phyloP scores from a whole-genome alignment of 192 early-diverging fungal species.

The Bifiguratus adelaidae region DNA sequence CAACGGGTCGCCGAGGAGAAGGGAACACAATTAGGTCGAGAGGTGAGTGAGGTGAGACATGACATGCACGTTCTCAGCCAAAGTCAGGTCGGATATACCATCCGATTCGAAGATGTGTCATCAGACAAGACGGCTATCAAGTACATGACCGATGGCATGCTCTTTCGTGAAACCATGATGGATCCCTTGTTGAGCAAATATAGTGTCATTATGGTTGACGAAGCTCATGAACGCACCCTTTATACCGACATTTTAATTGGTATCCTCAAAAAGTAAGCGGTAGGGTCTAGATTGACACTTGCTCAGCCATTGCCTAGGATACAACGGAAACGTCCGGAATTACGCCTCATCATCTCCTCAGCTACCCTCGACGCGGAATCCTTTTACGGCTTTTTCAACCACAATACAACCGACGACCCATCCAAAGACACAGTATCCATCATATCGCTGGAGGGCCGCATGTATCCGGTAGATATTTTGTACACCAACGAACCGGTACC shows the following conservation, averaged over 20 bases:
- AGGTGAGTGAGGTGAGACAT: conserved; percentile 13
- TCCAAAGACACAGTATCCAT: conserved; percentile 45
- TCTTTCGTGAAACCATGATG: conserved; percentile 67
- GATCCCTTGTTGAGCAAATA: conserved; percentile 66
- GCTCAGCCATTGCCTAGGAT: conserved; percentile 36
- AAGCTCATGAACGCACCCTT: conserved; percentile 64
- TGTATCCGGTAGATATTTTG: conserved; percentile 58
- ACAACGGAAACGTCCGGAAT: conserved; percentile 52
- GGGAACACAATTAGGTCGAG: conserved; percentile 48
- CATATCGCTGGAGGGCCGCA: conserved; percentile 64
- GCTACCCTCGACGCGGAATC: conserved; percentile 73
- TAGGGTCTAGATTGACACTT: neutral
- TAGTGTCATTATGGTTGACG: conserved; percentile 72
- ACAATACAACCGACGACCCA: conserved; percentile 27
- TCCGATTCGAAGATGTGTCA: conserved; percentile 59
- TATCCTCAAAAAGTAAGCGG: conserved; percentile 66
- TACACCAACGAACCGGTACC: conserved; percentile 44
- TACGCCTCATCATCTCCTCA: conserved; percentile 65
- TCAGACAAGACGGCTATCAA: conserved; percentile 49
- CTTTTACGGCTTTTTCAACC: conserved; percentile 61
- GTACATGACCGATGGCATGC: conserved; percentile 79
- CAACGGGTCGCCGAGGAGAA: conserved; percentile 69
- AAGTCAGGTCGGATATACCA: conserved; percentile 57
- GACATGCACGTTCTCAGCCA: neutral
- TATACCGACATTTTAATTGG: conserved; percentile 67